Base-by-base conservation (phyloP, 495 filamentous ascomycete species). In the Aspergillus sclerotioniger region DNA sequence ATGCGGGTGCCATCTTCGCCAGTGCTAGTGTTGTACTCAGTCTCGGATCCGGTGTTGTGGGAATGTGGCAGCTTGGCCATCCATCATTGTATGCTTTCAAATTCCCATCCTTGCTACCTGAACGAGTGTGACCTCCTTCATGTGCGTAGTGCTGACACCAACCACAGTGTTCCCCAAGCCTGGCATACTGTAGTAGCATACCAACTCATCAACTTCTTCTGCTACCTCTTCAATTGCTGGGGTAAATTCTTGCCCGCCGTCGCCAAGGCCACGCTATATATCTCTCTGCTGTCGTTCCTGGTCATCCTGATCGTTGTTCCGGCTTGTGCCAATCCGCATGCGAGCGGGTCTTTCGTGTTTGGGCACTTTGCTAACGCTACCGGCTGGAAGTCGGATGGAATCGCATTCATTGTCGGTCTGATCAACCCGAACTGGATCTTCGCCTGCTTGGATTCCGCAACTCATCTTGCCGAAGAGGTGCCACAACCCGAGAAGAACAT, bases 381-480 rank as follows among this genome's bases (percentile, higher is more conserved):
- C 1, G 84, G 85, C 13, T 88, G 84, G 85, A 59, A 67, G 15
- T 69, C 73, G 10, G 76, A 79, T 51, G 82, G 76, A 12, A 86
- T 87, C 53, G 84, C 82, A n/a, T 87, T 87, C 68, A 85, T 88
- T 49, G 77, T 84, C 32, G 85, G 85, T 12, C 70, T 87, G 19
- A 80, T 86, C 60, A 84, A 84, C 64, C 76, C 81, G 17, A 85
- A 85, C 59, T 87, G 80, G 77, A 75, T 76, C 52, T 86, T 87
- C 60, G 76, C 81, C 31, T 83, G 82, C 61, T 71, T 87, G 15
- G 85, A 87, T 65, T 78, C 75, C 21, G 83, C 81, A 0, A 82
- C 82, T 0, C 85, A 87, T 64, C 69, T 88, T n/a, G 82, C 85
- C 3, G 85, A 88, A 64, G 85, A 87, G 66, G 76, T 86, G 8